Evolutionary conservation across 352 stramenopile species (phyloP).

Genomic region (Globisporangium viniferum): DNA sequence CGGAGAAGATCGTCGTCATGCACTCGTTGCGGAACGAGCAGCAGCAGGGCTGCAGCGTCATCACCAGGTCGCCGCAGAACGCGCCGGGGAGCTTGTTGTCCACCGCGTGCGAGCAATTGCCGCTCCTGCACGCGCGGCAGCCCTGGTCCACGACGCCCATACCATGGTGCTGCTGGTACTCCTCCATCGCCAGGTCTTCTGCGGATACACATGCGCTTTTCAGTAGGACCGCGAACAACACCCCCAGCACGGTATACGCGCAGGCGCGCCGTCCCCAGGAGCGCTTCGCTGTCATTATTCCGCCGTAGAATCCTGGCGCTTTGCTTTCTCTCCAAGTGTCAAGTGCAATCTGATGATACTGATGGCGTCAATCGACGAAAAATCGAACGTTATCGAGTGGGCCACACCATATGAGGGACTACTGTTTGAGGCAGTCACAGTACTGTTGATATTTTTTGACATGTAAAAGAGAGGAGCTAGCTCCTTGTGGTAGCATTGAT

Average conservation of each 20-base stretch:
- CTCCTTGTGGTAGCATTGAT: not conserved
- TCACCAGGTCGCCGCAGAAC: constrained; percentile 66
- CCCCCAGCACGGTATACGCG: not conserved
- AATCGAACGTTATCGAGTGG: not conserved
- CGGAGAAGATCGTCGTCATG: constrained; percentile 70
- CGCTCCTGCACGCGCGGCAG: constrained; percentile 50
- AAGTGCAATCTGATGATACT: not conserved
- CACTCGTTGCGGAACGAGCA: constrained; percentile 73
- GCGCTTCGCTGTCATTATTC: not conserved
- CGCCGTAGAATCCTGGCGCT: not conserved
- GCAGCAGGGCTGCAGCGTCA: constrained; percentile 70
- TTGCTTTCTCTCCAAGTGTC: not conserved
- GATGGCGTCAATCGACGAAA: not conserved
- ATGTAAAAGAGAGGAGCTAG: not conserved
- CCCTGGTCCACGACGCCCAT: constrained; percentile 29
- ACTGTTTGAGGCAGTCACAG: not conserved
- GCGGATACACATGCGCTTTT: not conserved
- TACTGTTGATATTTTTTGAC: not conserved
- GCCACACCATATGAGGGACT: not conserved
- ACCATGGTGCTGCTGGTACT: constrained; percentile 11
- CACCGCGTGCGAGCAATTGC: constrained; percentile 66
- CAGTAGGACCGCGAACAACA: not conserved
- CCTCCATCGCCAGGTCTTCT: constrained; percentile 13
- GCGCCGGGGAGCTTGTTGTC: constrained; percentile 47
- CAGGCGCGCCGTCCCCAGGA: not conserved